phyloP scores from a whole-genome alignment of 2,329 filamentous ascomycete genomes.

The Aureobasidium namibiae region DNA sequence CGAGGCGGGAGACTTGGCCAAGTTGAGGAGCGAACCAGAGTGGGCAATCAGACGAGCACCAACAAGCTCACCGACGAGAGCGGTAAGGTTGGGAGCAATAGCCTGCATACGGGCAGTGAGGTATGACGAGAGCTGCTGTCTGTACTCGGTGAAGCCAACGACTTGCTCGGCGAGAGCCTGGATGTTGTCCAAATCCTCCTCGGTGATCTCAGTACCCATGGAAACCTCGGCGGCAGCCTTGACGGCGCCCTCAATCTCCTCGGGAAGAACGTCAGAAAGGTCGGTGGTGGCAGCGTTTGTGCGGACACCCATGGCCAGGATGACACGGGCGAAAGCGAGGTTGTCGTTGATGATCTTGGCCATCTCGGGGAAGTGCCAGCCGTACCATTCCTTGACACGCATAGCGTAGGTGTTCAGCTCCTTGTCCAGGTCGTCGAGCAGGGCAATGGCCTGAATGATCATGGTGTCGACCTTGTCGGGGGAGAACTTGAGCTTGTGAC shows the following conservation, averaged over 20 bases:
- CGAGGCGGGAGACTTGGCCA: constrained; percentile 89
- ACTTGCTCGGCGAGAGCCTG: constrained; percentile 87
- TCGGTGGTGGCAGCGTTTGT: constrained; percentile 67
- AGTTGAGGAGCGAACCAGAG: constrained; percentile 84
- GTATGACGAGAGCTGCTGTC: constrained; percentile 79
- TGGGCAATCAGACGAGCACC: constrained; percentile 93
- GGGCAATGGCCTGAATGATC: constrained; percentile 94
- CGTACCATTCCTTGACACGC: constrained; percentile 99
- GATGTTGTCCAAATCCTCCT: constrained; percentile 89
- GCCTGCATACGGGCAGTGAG: constrained; percentile 90
- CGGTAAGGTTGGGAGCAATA: constrained; percentile 91
- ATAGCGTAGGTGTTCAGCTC: constrained; percentile 98
- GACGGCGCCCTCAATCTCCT: constrained; percentile 85
- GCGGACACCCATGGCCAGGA: constrained; percentile 82
- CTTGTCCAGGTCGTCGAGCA: constrained; percentile 95
- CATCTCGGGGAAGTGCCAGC: constrained; percentile 99
- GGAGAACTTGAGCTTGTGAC: constrained; percentile 97
- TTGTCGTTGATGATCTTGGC: constrained; percentile 97
- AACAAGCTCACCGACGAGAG: constrained; percentile 85
- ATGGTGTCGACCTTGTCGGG: constrained; percentile 98
- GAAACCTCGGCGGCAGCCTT: constrained; percentile 93
- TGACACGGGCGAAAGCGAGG: constrained; percentile 81
- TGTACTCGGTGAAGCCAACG: constrained; percentile 83
- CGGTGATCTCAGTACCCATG: constrained; percentile 96
- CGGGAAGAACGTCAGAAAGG: constrained; percentile 82